These are phyloP conservation scores for Ceratobasidium sp. DNA, from an alignment of 1,284 basidiomycete genomes.

Conservation along the genomic window DNA sequence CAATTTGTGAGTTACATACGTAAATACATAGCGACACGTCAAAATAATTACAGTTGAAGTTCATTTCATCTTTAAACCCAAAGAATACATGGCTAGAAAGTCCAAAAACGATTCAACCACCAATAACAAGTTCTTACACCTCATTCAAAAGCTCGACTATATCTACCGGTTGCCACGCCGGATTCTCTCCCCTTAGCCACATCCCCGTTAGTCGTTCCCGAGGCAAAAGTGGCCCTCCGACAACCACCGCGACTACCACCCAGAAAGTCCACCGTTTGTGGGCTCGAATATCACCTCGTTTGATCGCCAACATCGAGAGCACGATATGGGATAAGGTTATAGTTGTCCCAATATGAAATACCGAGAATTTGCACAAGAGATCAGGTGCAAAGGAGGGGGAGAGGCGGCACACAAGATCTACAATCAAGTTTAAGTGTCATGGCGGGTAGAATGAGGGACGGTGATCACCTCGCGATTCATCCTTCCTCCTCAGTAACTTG, in stretches of 20 bases:
- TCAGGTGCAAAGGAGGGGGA: neutral
- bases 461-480: neutral
- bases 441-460: neutral
- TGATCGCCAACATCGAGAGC: neutral
- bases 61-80: no score
- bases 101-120: no score
- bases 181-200: neutral
- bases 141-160: neutral
- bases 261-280: slow-evolving; percentile 6
- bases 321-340: slow-evolving; percentile 2
- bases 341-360: slow-evolving; percentile 1
- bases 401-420: neutral
- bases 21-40: no score
- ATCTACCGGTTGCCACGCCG: slow-evolving; percentile 7
- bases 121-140: no score
- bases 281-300: neutral
- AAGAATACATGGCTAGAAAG: no score
- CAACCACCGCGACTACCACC: neutral
- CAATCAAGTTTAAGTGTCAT: neutral
- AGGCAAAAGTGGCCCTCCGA: neutral
- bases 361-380: neutral
- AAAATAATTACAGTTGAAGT: no score
- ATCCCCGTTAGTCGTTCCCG: slow-evolving; percentile 4
- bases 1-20: no score
- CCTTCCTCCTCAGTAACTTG: neutral